Evolutionary conservation across 2,329 filamentous ascomycete genomes (phyloP).

Genomic region (Metarhizium brunneum): DNA sequence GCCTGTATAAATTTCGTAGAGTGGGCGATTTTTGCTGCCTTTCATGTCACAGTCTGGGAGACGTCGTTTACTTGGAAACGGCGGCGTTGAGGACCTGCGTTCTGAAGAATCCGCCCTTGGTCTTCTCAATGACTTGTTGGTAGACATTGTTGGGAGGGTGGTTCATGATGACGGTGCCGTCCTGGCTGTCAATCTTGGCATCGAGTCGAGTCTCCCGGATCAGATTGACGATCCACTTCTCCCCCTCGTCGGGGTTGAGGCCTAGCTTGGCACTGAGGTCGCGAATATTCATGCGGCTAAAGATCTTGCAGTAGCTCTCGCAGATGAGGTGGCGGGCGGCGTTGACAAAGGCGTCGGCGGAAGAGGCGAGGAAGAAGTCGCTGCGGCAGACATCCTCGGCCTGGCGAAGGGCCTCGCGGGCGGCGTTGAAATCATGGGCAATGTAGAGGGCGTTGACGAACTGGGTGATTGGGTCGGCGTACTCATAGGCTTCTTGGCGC

Average conservation of each 20-base stretch:
- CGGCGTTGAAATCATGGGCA: slow-evolving; percentile 81
- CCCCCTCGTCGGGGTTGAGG: slow-evolving; percentile 85
- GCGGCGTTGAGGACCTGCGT: slow-evolving; percentile 84
- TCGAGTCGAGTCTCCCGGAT: slow-evolving; percentile 96
- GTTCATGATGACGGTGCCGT: slow-evolving; percentile 98
- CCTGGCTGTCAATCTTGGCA: slow-evolving; percentile 98
- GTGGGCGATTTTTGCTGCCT: neutral
- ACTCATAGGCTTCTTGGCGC: slow-evolving; percentile 95
- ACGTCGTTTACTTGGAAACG: slow-evolving; percentile 39
- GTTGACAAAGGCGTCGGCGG: slow-evolving; percentile 84
- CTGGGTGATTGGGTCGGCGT: slow-evolving; percentile 88
- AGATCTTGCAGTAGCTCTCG: slow-evolving; percentile 99
- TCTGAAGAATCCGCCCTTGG: slow-evolving; percentile 97
- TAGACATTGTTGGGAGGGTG: slow-evolving; percentile 97
- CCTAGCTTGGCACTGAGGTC: slow-evolving; percentile 88
- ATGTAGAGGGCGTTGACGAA: slow-evolving; percentile 96
- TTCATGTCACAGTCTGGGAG: slow-evolving; percentile 6
- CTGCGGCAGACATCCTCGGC: slow-evolving; percentile 85
- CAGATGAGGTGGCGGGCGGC: slow-evolving; percentile 93
- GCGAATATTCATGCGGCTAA: slow-evolving; percentile 96
- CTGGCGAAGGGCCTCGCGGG: slow-evolving; percentile 74
- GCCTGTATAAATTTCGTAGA: neutral
- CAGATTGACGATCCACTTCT: slow-evolving; percentile 99
- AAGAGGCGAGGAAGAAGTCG: slow-evolving; percentile 89
- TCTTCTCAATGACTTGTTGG: slow-evolving; percentile 98